Evolutionary conservation across 2,329 filamentous ascomycete genomes (phyloP), one percentile per base, ranked within the genome.

Genomic region (Curvularia lunata): DNA sequence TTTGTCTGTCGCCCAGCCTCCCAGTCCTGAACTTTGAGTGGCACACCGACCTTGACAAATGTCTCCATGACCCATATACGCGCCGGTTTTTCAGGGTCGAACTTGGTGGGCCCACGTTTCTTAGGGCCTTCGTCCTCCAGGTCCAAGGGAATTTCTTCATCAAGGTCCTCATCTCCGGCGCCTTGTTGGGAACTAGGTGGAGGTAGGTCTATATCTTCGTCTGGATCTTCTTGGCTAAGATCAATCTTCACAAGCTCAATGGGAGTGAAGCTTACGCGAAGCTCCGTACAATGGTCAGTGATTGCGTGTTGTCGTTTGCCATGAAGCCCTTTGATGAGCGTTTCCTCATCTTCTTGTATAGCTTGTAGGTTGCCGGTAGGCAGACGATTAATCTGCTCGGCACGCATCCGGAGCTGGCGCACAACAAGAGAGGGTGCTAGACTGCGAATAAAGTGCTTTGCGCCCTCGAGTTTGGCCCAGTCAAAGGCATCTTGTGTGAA

Each of bases 401-500:
- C 77, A 43, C 75, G 70, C 59, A 81, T 58, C 13, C 80, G 75
- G 32, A 83, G 81, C 59, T 84, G 87, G 59, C 84, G 85, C 13
- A 87, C 82, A 2, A 98, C 80, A 1, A 98, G 78, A 7, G 89
- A 87, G 10, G 92, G 91, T 0, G 92, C 90, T 10, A 98, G 79
- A 27, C 91, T 89, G 13, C 89, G 86, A 27, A 97, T 88, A 59
- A 97, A 91, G 70, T 97, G 96, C 69, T 90, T 85, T 16, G 93
- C 92, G 0, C 93, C 94, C 49, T 84, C 84, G 27, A 88, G 85
- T 66, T 88, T 89, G 4, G 84, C 86, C 95, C 95, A 99, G 58
- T 93, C 92, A 64, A 99, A 96, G 0, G 88, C 89, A 62, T 96
- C 88, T 1, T 84, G 83, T 0, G 88, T 85, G 72, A 97, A 97